Evolutionary conservation across 169 alveolate genomes (phyloP).

Genomic region (Sarcocystis neurona): DNA sequence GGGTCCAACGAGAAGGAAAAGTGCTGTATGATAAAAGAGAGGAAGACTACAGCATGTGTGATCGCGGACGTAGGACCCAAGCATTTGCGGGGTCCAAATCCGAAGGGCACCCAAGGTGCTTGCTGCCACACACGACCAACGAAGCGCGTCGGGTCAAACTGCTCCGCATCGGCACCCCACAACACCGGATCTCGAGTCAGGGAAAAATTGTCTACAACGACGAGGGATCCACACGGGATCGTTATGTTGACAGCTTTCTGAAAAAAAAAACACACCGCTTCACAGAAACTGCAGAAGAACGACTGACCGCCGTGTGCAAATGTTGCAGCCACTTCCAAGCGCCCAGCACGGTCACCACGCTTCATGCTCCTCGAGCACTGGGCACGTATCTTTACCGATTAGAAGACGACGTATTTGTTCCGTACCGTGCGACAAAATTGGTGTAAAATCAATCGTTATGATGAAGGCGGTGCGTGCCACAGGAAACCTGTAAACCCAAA

Average conservation of each 20-base stretch:
- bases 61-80: background rate
- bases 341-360: too few relatives aligned
- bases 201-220: background rate
- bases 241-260: background rate
- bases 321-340: too few relatives aligned
- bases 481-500: too few relatives aligned
- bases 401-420: too few relatives aligned
- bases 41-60: slow-evolving; percentile 1
- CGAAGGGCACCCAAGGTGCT: slow-evolving; percentile 14
- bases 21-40: background rate
- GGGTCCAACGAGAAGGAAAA: background rate
- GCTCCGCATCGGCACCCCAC: background rate
- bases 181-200: background rate
- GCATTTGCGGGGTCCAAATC: slow-evolving; percentile 1
- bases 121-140: background rate
- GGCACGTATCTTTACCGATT: too few relatives aligned
- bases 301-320: too few relatives aligned
- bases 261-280: too few relatives aligned
- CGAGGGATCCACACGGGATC: background rate
- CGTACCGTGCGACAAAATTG: too few relatives aligned
- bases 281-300: too few relatives aligned
- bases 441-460: too few relatives aligned
- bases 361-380: too few relatives aligned
- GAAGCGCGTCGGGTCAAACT: background rate
- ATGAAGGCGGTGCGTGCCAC: too few relatives aligned